Percentiles rank a stretch among this genome's conserved stretches.
phyloP scores from a whole-genome alignment of 1,284 basidiomycete genomes.

The Cystobasidium pallidum region DNA sequence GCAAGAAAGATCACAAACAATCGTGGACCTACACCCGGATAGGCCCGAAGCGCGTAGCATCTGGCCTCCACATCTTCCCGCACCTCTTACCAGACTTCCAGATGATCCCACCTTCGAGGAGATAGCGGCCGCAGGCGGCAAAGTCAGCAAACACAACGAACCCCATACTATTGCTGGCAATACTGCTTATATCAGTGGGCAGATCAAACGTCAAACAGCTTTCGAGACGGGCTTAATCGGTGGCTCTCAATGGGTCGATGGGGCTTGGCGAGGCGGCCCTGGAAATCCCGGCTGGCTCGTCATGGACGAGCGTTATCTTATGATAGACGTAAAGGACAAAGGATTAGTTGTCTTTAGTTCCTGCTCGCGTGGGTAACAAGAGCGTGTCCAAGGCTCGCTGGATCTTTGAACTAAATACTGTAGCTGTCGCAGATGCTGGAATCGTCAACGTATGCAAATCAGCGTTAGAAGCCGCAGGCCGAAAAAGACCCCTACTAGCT shows the following conservation, averaged over 20 bases:
- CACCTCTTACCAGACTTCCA: conserved; percentile 65
- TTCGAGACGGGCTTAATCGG: conserved; percentile 72
- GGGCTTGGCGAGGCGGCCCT: conserved; percentile 49
- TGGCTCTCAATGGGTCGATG: conserved; percentile 67
- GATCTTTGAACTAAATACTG: not conserved
- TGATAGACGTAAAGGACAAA: conserved; percentile 73
- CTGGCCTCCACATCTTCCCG: conserved; percentile 64
- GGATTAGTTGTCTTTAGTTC: conserved; percentile 79
- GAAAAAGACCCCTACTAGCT: conserved; percentile 71
- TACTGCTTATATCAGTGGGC: conserved; percentile 74
- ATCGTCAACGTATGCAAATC: conserved; percentile 78
- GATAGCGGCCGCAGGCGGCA: conserved; percentile 65
- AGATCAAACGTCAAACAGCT: conserved; percentile 70
- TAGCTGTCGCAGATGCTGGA: conserved; percentile 72
- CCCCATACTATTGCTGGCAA: conserved; percentile 67
- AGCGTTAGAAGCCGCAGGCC: conserved; percentile 64
- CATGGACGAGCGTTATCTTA: conserved; percentile 78
- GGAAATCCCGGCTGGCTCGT: conserved; percentile 63
- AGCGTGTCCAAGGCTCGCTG: not conserved
- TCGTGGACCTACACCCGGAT: conserved; percentile 73
- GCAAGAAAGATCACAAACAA: conserved; percentile 56
- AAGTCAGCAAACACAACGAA: conserved; percentile 64
- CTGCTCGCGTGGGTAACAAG: conserved; percentile 56
- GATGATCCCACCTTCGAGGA: conserved; percentile 71
- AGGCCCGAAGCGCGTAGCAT: conserved; percentile 74